Percentiles rank a stretch among this genome's conserved stretches.
These are phyloP conservation scores for Liriodendron chinense DNA, from an alignment of 164 flowering plant species.

Conservation along the genomic window DNA sequence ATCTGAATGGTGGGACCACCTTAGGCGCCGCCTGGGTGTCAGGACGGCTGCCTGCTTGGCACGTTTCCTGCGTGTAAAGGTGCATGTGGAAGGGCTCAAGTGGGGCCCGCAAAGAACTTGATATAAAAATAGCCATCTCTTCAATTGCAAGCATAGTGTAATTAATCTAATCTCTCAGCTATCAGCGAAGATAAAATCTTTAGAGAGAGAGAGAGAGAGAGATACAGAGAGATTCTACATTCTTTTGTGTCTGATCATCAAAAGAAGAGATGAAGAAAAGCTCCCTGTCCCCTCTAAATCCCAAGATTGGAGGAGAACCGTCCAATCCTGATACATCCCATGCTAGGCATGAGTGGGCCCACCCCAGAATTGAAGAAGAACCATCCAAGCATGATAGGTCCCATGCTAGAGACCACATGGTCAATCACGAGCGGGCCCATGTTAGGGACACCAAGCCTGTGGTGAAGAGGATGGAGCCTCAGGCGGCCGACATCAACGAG, in stretches of 20 bases:
- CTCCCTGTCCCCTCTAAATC: neutral
- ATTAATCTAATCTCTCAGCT: neutral
- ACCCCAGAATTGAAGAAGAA: neutral
- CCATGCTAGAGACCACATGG: neutral
- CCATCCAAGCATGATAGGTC: no score
- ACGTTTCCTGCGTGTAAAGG: no score
- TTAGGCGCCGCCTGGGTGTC: no score
- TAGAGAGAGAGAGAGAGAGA: no score
- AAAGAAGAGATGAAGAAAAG: conserved; percentile 6
- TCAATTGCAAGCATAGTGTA: neutral
- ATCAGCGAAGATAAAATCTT: neutral
- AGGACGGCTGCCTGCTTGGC: no score
- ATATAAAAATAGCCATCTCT: neutral
- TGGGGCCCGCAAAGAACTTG: neutral
- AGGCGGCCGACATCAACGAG: conserved; percentile 50
- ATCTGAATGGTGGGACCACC: no score
- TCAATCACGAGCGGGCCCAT: neutral
- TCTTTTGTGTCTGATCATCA: neutral
- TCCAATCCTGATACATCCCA: neutral
- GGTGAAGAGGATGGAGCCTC: conserved; percentile 30
- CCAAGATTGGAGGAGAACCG: conserved; percentile 9
- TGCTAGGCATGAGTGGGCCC: conserved; percentile 1
- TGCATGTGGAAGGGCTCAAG: no score
- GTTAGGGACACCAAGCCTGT: conserved; percentile 2
- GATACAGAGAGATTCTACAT: neutral